phyloP scores from a whole-genome alignment of 2,329 filamentous ascomycete genomes.

The Botrytis pseudocinerea region DNA sequence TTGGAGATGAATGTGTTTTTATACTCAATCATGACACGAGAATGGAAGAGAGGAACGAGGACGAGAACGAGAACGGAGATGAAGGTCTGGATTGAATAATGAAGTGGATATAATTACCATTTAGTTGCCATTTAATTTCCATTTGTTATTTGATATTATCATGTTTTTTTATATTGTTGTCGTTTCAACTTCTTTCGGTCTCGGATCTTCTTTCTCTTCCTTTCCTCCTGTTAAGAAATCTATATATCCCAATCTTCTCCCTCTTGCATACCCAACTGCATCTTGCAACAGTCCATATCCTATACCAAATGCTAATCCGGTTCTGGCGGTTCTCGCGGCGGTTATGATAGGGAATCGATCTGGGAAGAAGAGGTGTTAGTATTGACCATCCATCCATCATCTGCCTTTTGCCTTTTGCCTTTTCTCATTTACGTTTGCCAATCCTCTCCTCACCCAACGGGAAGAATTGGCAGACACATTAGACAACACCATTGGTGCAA shows the following conservation, averaged over 20 bases:
- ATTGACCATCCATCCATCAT: background rate
- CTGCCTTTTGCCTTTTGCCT: background rate
- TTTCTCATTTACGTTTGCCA: conserved; percentile 14
- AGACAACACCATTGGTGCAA: background rate
- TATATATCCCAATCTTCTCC: conserved; percentile 73
- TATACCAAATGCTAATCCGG: conserved; percentile 76
- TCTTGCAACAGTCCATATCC: conserved; percentile 83
- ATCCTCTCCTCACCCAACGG: background rate
- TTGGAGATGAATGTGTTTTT: background rate
- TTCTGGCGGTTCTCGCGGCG: conserved; percentile 74
- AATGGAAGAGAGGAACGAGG: background rate
- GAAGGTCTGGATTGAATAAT: background rate
- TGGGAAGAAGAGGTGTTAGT: conserved; percentile 42
- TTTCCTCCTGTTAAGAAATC: conserved; percentile 60
- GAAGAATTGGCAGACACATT: background rate
- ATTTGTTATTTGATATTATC: background rate
- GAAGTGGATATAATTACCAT: conserved; percentile 7
- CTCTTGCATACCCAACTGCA: conserved; percentile 64
- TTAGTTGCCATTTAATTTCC: background rate
- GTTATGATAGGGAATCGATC: conserved; percentile 78
- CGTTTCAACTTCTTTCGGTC: background rate
- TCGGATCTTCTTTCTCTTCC: background rate
- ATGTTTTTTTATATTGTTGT: background rate
- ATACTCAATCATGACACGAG: background rate
- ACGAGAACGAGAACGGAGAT: no score